Base-by-base conservation (phyloP, 148 eudicot genomes). In the Rheum nobile region DNA sequence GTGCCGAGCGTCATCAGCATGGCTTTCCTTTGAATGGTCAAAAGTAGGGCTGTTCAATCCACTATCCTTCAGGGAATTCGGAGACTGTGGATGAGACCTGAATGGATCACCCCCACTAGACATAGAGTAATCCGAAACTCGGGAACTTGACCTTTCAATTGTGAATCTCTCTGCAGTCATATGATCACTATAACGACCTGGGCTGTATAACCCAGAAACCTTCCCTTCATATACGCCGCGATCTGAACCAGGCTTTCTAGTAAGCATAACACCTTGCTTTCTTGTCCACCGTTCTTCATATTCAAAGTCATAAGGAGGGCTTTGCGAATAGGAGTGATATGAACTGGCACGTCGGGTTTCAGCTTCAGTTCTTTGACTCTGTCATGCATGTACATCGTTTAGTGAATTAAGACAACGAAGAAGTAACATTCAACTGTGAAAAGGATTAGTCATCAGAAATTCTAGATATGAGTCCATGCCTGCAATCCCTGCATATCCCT, bases 261-360 rank as follows among this genome's bases (percentile, higher is more conserved):
- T 80, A 78, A 94, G 84, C 34, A 81, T 74, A 74, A 85, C 81
- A 32, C 76, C 86, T 67, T 85, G 90, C 76, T 86, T 94, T 77
- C 97, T 92, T 80, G 87, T 88, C 42, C 85, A 82, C 41, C 97
- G 82, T 71, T 94, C 98, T 86, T 94, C 98, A 72, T 94, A 94
- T 63, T 94, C 96, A 83, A 82, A 89, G 80, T 94, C 98, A 70
- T 94, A 91, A 19, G 98, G 98, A 29, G 98, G 98, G 75, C 98
- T 94, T 81, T 94, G 98, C 71, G 98, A 94, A 77, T 83, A 94
- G 35, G 98, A 94, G 78, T 94, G 98, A 76, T 91, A 94, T 32
- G 98, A 94, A 78, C 96, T 91, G 75, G 98, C 98, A 78, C 98
- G 85, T 75, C 98, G 84, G 67, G 83, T 88, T 55, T 91, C 98